Evolutionary conservation across 257 asterid species (phyloP).

Genomic region (Primulina eburnea): DNA sequence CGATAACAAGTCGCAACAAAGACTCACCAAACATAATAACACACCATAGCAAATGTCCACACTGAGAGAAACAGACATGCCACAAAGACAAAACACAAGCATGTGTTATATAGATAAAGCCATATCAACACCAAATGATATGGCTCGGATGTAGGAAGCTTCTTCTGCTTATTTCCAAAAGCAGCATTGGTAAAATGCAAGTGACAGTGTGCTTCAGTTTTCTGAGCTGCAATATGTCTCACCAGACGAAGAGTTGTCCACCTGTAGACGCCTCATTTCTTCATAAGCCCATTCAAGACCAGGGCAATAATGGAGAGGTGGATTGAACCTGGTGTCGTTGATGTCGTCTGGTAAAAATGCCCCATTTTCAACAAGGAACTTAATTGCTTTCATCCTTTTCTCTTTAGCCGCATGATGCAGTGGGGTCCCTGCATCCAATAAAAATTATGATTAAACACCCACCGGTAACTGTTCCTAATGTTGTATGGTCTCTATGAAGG

Average conservation of each 20-base stretch:
- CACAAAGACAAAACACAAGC: not conserved
- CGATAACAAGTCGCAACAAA: not conserved
- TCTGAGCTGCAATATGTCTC: slow-evolving; percentile 81
- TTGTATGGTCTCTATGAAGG: not conserved
- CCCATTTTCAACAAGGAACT: slow-evolving; percentile 74
- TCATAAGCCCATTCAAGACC: slow-evolving; percentile 99
- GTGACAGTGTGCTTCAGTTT: slow-evolving; percentile 36
- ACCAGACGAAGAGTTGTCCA: slow-evolving; percentile 59
- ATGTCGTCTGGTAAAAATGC: slow-evolving; percentile 91
- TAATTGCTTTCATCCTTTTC: slow-evolving; percentile 74
- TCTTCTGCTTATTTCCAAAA: not conserved
- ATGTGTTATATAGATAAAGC: not conserved
- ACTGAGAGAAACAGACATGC: not conserved
- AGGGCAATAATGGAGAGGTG: slow-evolving; percentile 92
- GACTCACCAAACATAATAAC: not conserved
- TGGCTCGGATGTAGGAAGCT: not conserved
- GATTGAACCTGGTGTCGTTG: slow-evolving; percentile 89
- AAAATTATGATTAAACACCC: slow-evolving; percentile 1
- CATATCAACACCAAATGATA: not conserved
- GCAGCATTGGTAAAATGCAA: not conserved
- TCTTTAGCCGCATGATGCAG: slow-evolving; percentile 98
- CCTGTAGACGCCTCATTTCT: slow-evolving; percentile 68
- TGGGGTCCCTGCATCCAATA: slow-evolving; percentile 76
- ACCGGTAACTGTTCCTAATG: not conserved
- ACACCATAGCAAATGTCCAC: not conserved